Evolutionary conservation across 371 early-diverging fungal genomes (phyloP), one percentile per base, ranked within the genome.

Genomic region (Mucor saturninus): DNA sequence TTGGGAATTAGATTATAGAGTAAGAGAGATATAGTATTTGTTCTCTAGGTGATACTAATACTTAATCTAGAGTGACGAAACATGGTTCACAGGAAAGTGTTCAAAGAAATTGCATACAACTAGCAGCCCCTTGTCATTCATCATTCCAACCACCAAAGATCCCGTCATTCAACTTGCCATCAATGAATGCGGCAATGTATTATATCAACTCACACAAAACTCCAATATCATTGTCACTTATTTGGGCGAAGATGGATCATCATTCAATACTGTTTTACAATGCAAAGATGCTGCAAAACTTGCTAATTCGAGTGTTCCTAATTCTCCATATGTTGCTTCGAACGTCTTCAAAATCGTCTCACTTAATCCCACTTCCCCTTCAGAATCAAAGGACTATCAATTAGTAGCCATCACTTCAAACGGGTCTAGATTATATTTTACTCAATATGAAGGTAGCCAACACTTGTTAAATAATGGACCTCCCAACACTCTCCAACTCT

Each of bases 1-100:
- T 5, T 95, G 93, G 84, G 98, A 97, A 76, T 75, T 97, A 26
- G 81, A 80, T 38, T 97, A 97, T 72, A 89, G 92, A 73, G 89
- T 90, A 71, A 64, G 46, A 15, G 13, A 32, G 31, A 43, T 21
- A 43, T 14, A 26, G 56, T 31, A 2, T 4, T 35, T 15, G 3
- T 37, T 14, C 14, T 15, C 9, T n/a, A 26, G n/a, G n/a, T 21
- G 5, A 46, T 48, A 5, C 42, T 28, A 7, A 39, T 32, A 5
- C 14, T 52, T 32, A 31, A 30, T 48, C 30, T 74, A 84, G 31
- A 5, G 26, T 21, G 86, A 87, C 58, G 97, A 95, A 54, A 91
- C 92, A 4, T 95, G 94, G 94, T 90, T 95, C 64, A 85, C 83
- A 5, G 81, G 89, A 51, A 88, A 84, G 64, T 90, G 93, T 62